Conservation (phyloP, 495 filamentous ascomycete genomes). For the Cladorrhinum samala region DNA sequence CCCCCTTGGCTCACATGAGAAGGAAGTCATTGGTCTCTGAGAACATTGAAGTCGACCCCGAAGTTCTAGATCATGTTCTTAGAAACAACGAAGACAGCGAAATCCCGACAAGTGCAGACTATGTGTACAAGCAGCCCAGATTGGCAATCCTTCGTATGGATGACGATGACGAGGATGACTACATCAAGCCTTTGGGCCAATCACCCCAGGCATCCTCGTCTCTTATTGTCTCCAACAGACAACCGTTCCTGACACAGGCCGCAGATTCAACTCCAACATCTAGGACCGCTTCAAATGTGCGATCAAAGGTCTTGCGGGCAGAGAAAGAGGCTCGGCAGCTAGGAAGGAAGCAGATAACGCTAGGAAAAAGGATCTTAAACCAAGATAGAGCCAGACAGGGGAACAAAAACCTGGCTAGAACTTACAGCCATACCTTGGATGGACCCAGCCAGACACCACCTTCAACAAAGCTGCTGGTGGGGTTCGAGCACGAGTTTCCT, state of each 20-base stretch:
- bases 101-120: conserved; percentile 34
- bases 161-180: conserved; percentile 43
- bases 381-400: no score
- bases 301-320: no score
- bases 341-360: no score
- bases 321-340: no score
- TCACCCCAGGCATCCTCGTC: neutral
- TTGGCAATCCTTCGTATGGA: conserved; percentile 46
- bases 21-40: conserved; percentile 19
- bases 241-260: neutral
- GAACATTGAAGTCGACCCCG: conserved; percentile 30
- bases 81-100: conserved; percentile 11
- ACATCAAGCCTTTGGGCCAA: conserved; percentile 14
- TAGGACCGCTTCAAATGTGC: no score
- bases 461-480: no score
- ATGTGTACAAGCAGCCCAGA: conserved; percentile 47
- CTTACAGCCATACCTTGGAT: no score
- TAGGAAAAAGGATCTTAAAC: no score
- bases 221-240: neutral
- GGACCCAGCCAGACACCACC: no score
- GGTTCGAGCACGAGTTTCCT: no score
- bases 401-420: no score
- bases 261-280: no score
- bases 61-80: conserved; percentile 19
- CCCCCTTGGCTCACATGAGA: conserved; percentile 35